phyloP scores from a whole-genome alignment of 176 grass and related monocot genomes.

The Lolium perenne region DNA sequence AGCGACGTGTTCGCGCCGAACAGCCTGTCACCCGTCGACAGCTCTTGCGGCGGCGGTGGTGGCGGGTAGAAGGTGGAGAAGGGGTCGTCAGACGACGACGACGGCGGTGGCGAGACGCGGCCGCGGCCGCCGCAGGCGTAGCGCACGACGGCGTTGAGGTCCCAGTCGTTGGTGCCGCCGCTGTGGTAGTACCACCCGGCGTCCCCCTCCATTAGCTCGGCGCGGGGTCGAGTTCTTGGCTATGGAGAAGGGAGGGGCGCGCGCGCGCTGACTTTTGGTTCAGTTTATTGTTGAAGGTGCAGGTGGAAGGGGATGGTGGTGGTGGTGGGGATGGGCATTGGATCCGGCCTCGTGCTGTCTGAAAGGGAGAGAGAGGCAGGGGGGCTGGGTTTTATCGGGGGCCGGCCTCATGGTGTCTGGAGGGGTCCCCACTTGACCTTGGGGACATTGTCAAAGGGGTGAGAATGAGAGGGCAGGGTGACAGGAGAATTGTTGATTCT shows the following conservation, averaged over 20 bases:
- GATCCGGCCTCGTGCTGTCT: slow-evolving; percentile 23
- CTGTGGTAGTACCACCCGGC: slow-evolving; percentile 28
- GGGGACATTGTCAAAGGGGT: slow-evolving; percentile 28
- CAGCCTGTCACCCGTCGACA: neutral
- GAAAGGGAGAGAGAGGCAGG: neutral
- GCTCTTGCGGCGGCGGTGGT: neutral
- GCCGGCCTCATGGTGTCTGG: neutral
- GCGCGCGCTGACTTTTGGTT: slow-evolving; percentile 56
- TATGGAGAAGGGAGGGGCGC: slow-evolving; percentile 33
- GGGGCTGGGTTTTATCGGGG: neutral
- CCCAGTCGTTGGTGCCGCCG: slow-evolving; percentile 65
- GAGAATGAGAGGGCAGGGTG: neutral
- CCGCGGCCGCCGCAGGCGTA: slow-evolving; percentile 29
- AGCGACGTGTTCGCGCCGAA: neutral
- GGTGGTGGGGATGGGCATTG: slow-evolving; percentile 25
- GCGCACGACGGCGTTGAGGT: slow-evolving; percentile 72
- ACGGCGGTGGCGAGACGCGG: neutral
- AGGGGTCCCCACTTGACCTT: slow-evolving; percentile 50
- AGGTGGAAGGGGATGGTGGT: neutral
- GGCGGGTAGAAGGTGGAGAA: slow-evolving; percentile 22
- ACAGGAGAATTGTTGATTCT: neutral
- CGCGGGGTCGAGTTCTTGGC: neutral
- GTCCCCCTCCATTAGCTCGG: slow-evolving; percentile 32
- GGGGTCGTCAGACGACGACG: slow-evolving; percentile 11
- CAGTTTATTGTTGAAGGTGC: slow-evolving; percentile 13